Conservation (phyloP, 495 filamentous ascomycete species). For the Staphylotrichum longicolle region DNA sequence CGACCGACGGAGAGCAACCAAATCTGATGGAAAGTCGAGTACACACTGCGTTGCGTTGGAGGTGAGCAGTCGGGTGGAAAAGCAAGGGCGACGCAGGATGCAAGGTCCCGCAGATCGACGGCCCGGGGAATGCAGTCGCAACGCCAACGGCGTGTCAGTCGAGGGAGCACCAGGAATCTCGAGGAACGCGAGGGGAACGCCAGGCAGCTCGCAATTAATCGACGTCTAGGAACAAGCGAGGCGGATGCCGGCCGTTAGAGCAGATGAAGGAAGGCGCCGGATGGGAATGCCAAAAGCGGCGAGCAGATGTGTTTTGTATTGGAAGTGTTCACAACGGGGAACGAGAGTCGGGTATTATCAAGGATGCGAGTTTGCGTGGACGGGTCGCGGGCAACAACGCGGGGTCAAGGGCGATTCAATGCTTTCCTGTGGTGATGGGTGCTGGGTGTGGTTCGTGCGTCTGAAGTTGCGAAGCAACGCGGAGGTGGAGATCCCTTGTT, state of each 20-base stretch:
- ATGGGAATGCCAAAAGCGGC: background rate
- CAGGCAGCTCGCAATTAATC: background rate
- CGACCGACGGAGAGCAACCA: background rate
- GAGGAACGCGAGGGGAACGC: background rate
- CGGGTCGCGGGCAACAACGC: too few relatives aligned
- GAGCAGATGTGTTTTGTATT: background rate
- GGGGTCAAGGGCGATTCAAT: too few relatives aligned
- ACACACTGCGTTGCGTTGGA: slow-evolving; percentile 9
- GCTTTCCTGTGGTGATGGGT: too few relatives aligned
- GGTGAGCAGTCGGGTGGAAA: background rate
- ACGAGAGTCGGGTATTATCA: too few relatives aligned
- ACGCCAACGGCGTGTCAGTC: slow-evolving; percentile 7
- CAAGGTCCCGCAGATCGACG: slow-evolving; percentile 8
- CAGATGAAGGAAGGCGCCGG: background rate
- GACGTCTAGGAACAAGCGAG: background rate
- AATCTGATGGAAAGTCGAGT: background rate
- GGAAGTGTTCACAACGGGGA: background rate
- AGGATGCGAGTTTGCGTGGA: too few relatives aligned
- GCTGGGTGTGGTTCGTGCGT: background rate
- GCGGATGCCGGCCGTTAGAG: background rate
- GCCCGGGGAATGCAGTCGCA: slow-evolving; percentile 9
- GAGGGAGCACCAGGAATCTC: background rate
- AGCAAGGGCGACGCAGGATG: slow-evolving; percentile 9
- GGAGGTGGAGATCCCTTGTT: slow-evolving; percentile 16
- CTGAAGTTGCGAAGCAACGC: slow-evolving; percentile 1